A percentile compares a stretch with the other conserved stretches of the same genome.
phyloP scores from a whole-genome alignment of 2,329 filamentous ascomycete genomes.

The Xylaria sp. region DNA sequence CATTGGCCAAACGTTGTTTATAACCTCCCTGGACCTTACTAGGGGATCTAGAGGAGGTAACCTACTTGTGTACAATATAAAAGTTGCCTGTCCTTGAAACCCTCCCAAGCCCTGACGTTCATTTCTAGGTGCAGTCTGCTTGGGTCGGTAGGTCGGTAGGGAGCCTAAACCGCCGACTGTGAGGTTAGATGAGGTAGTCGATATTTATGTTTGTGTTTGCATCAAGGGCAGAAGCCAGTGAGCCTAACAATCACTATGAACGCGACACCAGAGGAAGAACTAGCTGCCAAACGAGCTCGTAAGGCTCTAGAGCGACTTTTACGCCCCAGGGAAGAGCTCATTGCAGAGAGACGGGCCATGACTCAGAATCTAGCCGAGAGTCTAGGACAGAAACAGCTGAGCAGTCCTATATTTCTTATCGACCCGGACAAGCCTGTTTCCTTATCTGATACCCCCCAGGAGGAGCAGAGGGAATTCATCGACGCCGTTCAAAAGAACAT shows the following conservation, averaged over 20 bases:
- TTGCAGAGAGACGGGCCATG: slow-evolving; percentile 66
- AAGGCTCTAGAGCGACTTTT: slow-evolving; percentile 63
- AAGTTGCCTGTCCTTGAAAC: too few species aligned
- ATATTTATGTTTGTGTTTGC: not conserved
- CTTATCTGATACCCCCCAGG: slow-evolving; percentile 55
- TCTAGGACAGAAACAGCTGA: slow-evolving; percentile 56
- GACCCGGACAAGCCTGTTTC: slow-evolving; percentile 54
- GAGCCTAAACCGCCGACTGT: not conserved
- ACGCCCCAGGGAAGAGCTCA: slow-evolving; percentile 67
- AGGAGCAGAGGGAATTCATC: slow-evolving; percentile 66
- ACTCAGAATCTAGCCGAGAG: slow-evolving; percentile 64
- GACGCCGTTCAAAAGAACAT: slow-evolving; percentile 65
- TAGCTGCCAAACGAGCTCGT: slow-evolving; percentile 53
- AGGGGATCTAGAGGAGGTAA: not conserved
- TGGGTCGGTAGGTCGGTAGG: not conserved
- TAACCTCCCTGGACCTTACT: not conserved
- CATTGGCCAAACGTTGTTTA: slow-evolving; percentile 8
- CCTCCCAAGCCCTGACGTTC: too few species aligned
- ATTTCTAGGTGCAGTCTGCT: too few species aligned
- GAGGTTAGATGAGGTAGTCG: not conserved
- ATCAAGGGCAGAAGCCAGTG: not conserved
- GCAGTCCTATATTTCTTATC: slow-evolving; percentile 62
- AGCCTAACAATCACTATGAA: slow-evolving; percentile 38
- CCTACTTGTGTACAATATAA: not conserved
- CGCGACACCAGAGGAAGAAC: slow-evolving; percentile 46